Conservation (phyloP, 1,284 basidiomycete species). For the Ceratobasidium sp. region DNA sequence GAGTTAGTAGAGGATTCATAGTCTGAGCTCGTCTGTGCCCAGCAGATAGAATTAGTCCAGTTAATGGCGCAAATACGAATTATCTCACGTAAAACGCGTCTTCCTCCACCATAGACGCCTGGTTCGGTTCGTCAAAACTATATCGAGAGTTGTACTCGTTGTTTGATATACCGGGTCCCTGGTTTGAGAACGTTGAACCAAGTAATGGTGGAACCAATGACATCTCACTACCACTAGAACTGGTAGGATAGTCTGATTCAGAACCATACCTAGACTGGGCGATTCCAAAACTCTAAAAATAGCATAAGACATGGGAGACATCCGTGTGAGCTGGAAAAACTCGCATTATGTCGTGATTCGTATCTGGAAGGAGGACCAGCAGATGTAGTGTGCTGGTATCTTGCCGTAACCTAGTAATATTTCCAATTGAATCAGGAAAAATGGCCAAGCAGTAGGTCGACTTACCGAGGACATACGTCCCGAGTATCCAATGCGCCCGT, state of each 20-base stretch:
- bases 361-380: neutral
- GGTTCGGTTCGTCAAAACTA: neutral
- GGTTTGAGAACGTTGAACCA: neutral
- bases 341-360: neutral
- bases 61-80: neutral
- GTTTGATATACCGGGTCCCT: neutral
- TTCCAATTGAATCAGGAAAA: neutral
- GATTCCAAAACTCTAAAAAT: neutral
- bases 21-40: slow-evolving; percentile 4
- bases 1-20: neutral
- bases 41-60: neutral
- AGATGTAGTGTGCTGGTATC: neutral
- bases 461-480: neutral
- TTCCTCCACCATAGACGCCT: neutral
- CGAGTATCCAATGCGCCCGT: neutral
- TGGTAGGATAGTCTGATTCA: neutral
- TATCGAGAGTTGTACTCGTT: neutral
- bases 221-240: neutral
- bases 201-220: neutral
- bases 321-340: neutral
- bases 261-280: slow-evolving; percentile 7
- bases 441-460: neutral
- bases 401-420: neutral
- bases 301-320: neutral
- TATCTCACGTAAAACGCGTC: neutral